Evolutionary conservation across 345 rosid species (phyloP).

Genomic region (Eucalyptus paniculata): DNA sequence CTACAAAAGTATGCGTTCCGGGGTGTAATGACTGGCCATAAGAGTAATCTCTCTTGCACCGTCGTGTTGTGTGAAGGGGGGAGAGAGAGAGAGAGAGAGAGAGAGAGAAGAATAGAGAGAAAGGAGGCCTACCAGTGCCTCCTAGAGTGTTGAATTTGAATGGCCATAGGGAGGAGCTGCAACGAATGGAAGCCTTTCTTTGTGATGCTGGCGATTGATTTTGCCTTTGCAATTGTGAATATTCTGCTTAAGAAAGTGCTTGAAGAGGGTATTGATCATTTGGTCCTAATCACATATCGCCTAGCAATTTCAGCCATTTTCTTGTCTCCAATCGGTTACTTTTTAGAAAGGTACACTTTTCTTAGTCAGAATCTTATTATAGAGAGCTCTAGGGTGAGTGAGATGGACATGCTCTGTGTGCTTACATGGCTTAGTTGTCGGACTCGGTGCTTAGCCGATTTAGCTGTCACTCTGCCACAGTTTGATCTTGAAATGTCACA

Average conservation of each 20-base stretch:
- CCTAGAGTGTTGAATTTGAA: neutral
- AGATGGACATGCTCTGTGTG: neutral
- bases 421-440: neutral
- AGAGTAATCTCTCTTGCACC: neutral
- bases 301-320: constrained; percentile 37
- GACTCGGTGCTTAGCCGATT: neutral
- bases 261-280: constrained; percentile 45
- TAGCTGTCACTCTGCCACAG: neutral
- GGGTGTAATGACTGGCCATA: neutral
- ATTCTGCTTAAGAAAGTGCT: constrained; percentile 51
- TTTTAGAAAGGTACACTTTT: constrained; percentile 48
- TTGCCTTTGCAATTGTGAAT: constrained; percentile 44
- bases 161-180: constrained; percentile 3
- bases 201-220: constrained; percentile 40
- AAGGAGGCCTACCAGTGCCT: neutral
- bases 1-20: neutral
- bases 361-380: neutral
- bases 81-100: neutral
- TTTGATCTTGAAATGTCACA: neutral
- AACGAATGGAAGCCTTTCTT: constrained; percentile 39
- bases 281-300: constrained; percentile 63
- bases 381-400: neutral
- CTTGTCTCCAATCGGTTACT: constrained; percentile 53
- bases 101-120: neutral
- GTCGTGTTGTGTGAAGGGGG: neutral